These are phyloP conservation scores for Neocallimastix lanati DNA, from an alignment of 192 early-diverging fungal genomes.

Conservation along the genomic window DNA sequence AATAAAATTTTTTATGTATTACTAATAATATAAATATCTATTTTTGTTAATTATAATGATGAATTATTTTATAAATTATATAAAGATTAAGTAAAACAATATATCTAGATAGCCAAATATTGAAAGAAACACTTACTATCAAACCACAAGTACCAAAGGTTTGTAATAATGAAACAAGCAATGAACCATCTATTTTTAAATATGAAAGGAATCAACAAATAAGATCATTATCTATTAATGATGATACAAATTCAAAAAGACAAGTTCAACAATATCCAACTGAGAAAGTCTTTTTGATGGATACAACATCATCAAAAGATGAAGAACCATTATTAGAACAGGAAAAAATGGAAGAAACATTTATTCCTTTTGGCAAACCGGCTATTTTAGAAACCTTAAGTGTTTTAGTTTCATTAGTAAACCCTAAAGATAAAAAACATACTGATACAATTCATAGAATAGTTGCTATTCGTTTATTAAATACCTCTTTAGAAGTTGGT, in stretches of 20 bases:
- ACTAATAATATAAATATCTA: too few relatives aligned
- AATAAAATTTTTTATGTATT: too few relatives aligned
- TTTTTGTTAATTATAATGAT: too few relatives aligned
- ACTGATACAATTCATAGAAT: slow-evolving; percentile 81
- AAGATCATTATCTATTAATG: neutral
- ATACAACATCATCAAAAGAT: neutral
- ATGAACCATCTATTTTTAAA: neutral
- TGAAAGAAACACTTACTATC: neutral
- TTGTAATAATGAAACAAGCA: neutral
- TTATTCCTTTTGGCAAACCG: slow-evolving; percentile 58
- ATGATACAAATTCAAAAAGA: neutral
- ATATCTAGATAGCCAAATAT: neutral
- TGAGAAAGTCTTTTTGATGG: neutral
- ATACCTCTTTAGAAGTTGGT: slow-evolving; percentile 68
- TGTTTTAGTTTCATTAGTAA: slow-evolving; percentile 72
- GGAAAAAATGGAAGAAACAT: slow-evolving; percentile 4
- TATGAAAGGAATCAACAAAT: neutral
- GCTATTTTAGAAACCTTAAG: slow-evolving; percentile 77
- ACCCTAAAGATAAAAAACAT: slow-evolving; percentile 77
- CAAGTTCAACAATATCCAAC: neutral
- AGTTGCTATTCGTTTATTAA: slow-evolving; percentile 72
- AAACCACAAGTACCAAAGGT: neutral
- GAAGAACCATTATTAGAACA: neutral
- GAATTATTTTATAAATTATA: too few relatives aligned
- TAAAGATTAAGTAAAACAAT: neutral